A percentile compares a stretch with the other conserved stretches of the same genome.
Conservation (phyloP, 1,139 yeast species). For the Lodderomyces orthopsilosis region DNA sequence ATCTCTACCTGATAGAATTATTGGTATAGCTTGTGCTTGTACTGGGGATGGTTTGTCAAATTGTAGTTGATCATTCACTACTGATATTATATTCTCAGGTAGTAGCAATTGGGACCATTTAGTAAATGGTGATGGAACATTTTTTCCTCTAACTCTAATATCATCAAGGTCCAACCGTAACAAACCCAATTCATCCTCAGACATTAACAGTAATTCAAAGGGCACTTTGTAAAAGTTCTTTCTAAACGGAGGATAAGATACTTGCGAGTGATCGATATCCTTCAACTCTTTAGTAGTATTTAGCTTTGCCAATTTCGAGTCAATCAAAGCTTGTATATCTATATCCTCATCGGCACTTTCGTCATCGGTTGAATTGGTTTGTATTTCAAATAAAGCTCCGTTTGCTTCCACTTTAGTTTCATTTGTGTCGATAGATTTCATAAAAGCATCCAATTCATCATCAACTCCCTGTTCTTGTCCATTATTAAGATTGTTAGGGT, state of each 20-base stretch:
- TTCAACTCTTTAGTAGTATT: slow-evolving; percentile 34
- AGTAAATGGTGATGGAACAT: slow-evolving; percentile 64
- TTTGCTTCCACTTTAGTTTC: neutral
- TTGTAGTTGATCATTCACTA: slow-evolving; percentile 47
- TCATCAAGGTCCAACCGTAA: slow-evolving; percentile 61
- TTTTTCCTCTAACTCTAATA: slow-evolving; percentile 54
- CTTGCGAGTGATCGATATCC: slow-evolving; percentile 43
- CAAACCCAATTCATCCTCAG: slow-evolving; percentile 51
- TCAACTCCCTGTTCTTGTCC: slow-evolving; percentile 15
- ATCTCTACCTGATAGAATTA: slow-evolving; percentile 86
- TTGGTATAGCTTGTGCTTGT: slow-evolving; percentile 89
- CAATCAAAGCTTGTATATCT: slow-evolving; percentile 19
- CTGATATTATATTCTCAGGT: slow-evolving; percentile 53
- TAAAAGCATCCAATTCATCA: slow-evolving; percentile 23
- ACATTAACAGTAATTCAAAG: slow-evolving; percentile 45
- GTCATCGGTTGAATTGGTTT: neutral
- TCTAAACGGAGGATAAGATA: slow-evolving; percentile 52
- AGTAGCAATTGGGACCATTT: slow-evolving; percentile 85
- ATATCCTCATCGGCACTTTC: slow-evolving; percentile 10
- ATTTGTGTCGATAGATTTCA: slow-evolving; percentile 10
- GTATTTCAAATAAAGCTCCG: neutral
- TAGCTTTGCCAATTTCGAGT: slow-evolving; percentile 28
- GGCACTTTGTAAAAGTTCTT: slow-evolving; percentile 68
- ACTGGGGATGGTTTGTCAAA: slow-evolving; percentile 78
- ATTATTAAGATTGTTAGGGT: slow-evolving; percentile 7